Evolutionary conservation across 106 monocot species (phyloP).

Genomic region (Hemerocallis citrina): DNA sequence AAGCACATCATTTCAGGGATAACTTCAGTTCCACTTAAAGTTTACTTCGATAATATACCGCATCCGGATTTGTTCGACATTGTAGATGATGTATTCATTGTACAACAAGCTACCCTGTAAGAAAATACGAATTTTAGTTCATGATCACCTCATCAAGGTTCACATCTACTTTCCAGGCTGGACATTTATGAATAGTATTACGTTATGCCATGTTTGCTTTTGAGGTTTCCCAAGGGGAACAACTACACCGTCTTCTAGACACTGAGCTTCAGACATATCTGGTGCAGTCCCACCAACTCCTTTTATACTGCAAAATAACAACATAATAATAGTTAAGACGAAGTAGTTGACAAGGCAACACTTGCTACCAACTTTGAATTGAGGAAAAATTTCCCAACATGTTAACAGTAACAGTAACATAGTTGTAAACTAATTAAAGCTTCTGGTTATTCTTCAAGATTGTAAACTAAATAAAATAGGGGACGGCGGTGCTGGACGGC

Average conservation of each 20-base stretch:
- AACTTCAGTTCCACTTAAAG: conserved; percentile 52
- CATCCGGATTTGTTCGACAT: conserved; percentile 85
- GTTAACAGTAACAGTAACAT: too few species aligned
- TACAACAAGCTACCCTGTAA: conserved; percentile 76
- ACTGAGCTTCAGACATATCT: conserved; percentile 35
- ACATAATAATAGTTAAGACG: too few species aligned
- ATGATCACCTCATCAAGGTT: background rate
- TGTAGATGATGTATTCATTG: conserved; percentile 94
- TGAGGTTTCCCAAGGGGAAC: conserved; percentile 80
- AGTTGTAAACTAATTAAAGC: too few species aligned
- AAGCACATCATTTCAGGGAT: too few species aligned
- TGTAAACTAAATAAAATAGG: too few species aligned
- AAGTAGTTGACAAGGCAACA: too few species aligned
- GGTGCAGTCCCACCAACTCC: conserved; percentile 77
- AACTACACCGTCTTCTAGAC: conserved; percentile 58
- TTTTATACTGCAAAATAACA: conserved; percentile 54
- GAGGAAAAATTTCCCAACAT: too few species aligned
- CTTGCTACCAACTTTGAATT: too few species aligned
- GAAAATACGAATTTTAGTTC: background rate
- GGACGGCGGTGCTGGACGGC: too few species aligned
- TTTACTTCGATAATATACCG: conserved; percentile 69
- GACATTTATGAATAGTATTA: conserved; percentile 11
- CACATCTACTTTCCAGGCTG: background rate
- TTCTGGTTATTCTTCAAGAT: too few species aligned
- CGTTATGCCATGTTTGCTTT: conserved; percentile 29